Base-by-base conservation (phyloP, 73 alveolate species). In the Halteria grandinella region DNA sequence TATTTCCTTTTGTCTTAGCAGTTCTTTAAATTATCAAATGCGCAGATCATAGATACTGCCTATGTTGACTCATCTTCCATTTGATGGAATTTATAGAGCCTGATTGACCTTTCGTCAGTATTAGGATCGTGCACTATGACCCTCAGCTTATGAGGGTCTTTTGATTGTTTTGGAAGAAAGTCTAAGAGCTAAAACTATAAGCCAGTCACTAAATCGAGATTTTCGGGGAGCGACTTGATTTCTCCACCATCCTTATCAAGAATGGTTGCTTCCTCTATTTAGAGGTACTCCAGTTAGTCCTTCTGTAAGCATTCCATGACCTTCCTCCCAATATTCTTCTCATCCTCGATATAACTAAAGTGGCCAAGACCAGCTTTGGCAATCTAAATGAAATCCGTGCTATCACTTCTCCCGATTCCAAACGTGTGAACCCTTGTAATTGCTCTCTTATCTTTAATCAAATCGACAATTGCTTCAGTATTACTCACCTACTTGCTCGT, bases 331-430 rank as follows among this genome's bases (percentile, higher is more conserved):
- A 66, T 66, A 0, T 66, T 66, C 8, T 5, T 54, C 7, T 24
- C 18, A 10, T 66, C 18, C 1, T 41, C 7, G 34, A 70, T 70
- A 28, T 48, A 49, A 28, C 43, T n/a, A 32, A 8, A 43, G 45
- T 80, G 41, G 0, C 94, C 94, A n/a, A 43, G 31, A 0, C 94
- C 94, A 8, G 55, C 87, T 5, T 29, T 33, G 10, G 94, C 94
- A 0, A 43, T 1, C 18, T 57, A 37, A 8, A 78, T 57, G 25
- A 86, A 60, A 17, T 66, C 55, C 0, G 54, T 70, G 37, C 79
- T 45, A 0, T 59, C 94, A 15, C 55, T 50, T 2, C 69, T 47
- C 5, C 81, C 81, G 14, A 66, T 66, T 45, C 81, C 81, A 14
- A 66, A 17, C 27, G 81, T 18, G 48, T 43, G 52, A 8, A 66